Percentiles rank a stretch among this genome's conserved stretches.
These are phyloP conservation scores for Pterocarpus macrocarpus DNA, from an alignment of 306 rosid species.

Conservation along the genomic window DNA sequence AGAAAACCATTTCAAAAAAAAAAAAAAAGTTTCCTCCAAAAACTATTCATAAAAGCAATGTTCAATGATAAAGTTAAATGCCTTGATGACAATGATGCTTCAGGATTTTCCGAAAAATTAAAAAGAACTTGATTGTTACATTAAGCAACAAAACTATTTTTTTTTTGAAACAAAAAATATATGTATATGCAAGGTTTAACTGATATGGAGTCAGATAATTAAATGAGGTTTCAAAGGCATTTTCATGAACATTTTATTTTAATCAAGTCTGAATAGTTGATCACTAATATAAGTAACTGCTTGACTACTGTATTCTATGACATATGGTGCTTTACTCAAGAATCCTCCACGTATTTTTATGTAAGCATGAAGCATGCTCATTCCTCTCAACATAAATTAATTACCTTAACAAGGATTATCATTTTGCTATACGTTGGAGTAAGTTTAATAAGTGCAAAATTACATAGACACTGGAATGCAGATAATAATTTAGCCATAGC, in stretches of 20 bases:
- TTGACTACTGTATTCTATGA: not conserved
- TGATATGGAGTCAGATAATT: not conserved
- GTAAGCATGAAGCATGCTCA: not conserved
- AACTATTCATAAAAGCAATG: not conserved
- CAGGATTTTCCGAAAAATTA: no score
- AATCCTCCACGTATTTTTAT: slow-evolving; percentile 8
- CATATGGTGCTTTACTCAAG: not conserved
- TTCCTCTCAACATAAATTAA: not conserved
- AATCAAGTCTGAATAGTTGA: not conserved
- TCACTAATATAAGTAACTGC: not conserved
- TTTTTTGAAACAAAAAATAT: no score
- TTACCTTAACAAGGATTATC: slow-evolving; percentile 22
- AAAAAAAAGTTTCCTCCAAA: not conserved
- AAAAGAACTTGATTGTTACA: not conserved
- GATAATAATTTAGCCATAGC: slow-evolving; percentile 25
- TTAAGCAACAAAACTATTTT: not conserved
- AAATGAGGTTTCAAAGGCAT: not conserved
- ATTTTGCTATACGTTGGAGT: not conserved
- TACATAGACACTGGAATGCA: not conserved
- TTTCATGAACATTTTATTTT: not conserved
- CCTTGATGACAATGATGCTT: no score
- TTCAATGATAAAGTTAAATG: not conserved
- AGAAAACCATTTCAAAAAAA: slow-evolving; percentile 18
- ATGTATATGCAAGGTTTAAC: not conserved
- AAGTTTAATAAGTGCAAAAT: not conserved